Conservation (phyloP, 371 early-diverging fungal species). For the Mucor mucedo region DNA sequence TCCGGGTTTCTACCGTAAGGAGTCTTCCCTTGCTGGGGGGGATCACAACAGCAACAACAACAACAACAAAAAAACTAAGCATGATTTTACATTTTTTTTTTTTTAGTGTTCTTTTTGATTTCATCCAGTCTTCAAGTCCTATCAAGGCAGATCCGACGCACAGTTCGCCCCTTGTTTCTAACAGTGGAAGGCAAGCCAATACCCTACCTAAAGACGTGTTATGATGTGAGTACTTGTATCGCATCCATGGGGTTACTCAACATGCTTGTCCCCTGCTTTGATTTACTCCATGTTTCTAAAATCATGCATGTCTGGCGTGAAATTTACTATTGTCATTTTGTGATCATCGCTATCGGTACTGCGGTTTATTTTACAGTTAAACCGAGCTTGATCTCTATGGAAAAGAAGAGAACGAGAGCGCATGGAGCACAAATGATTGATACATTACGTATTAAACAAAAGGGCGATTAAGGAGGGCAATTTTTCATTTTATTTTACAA, state of each 20-base stretch:
- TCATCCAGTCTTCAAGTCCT: slow-evolving; percentile 32
- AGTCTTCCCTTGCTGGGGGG: slow-evolving; percentile 43
- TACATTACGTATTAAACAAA: background rate
- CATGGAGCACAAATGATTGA: background rate
- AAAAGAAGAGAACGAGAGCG: slow-evolving; percentile 20
- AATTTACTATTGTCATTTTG: slow-evolving; percentile 61
- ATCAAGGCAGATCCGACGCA: slow-evolving; percentile 60
- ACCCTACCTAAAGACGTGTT: slow-evolving; percentile 34
- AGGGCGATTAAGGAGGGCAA: background rate
- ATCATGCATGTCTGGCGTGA: slow-evolving; percentile 65
- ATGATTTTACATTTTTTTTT: no score
- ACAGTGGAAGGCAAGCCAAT: slow-evolving; percentile 6
- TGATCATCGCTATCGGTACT: slow-evolving; percentile 40
- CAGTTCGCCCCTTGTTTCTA: slow-evolving; percentile 70
- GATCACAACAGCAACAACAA: no score
- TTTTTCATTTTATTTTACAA: slow-evolving; percentile 8
- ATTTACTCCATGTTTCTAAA: slow-evolving; percentile 60
- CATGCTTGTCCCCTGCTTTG: slow-evolving; percentile 74
- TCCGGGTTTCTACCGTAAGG: slow-evolving; percentile 83
- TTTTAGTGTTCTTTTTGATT: slow-evolving; percentile 37
- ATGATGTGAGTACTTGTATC: slow-evolving; percentile 74
- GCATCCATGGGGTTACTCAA: slow-evolving; percentile 70
- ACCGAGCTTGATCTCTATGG: slow-evolving; percentile 14
- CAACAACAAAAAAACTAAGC: background rate
- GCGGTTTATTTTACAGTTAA: slow-evolving; percentile 20